Base-by-base conservation (phyloP, 2,329 filamentous ascomycete species). In the Pyrenochaeta sp. region DNA sequence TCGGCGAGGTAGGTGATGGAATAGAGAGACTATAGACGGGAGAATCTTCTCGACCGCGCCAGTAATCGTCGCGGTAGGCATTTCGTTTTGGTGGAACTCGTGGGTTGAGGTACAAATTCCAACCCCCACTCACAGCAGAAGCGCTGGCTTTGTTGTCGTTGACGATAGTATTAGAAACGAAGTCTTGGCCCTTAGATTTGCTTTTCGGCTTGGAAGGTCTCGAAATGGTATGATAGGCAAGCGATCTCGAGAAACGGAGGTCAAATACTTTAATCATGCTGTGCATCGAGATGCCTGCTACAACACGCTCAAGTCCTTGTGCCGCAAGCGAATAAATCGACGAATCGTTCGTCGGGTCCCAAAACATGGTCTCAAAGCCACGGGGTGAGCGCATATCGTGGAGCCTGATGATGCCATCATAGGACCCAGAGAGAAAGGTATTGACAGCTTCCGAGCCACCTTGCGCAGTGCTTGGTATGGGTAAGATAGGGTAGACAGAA, bases 211-310 rank as follows among this genome's bases (percentile, higher is more conserved):
- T 51, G 1, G 63, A 17, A 1, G 64, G 49, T 1, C 64, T 46
- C n/a, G 75, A 60, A 17, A 74, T 60, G 42, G 63, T 59, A 18
- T 71, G 69, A 53, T 81, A 81, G 1, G 72, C 59, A 36, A 75
- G 71, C 2, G 75, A 76, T 27, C 78, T 77, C 0, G 76, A 62
- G 63, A 86, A 76, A 20, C 86, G 83, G 37, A 89, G 67, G 61
- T 89, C 86, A 59, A 87, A 89, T 4, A 87, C 75, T 61, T 88
- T 88, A 39, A 89, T 72, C 45, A 87, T 77, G 39, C 80, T 82
- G 67, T 88, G 83, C 43, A 82, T 78, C 2, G 82, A 81, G 1
- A 81, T 80, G 20, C 86, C 86, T 10, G 81, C 83, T 7, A 87
- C 66, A 49, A 89, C 81, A 2, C 80, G 78, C 60, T 87, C 82